Base-by-base conservation (phyloP, 2,329 filamentous ascomycete genomes). In the Thelonectria discophora region DNA sequence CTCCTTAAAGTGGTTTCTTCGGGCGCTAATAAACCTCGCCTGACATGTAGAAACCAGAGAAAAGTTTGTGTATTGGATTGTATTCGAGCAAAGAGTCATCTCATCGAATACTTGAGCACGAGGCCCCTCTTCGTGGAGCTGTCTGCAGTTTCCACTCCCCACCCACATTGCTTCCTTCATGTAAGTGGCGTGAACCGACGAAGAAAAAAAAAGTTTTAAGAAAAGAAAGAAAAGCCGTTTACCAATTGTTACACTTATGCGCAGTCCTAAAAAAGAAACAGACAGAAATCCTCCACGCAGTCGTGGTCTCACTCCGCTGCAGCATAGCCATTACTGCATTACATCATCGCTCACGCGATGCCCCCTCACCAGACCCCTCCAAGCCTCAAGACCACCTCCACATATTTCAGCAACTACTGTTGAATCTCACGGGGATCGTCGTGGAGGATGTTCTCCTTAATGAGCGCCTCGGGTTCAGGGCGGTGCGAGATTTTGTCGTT, bases 401-500 rank as follows among this genome's bases (percentile, higher is more conserved):
- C n/a, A n/a, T 11, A 34, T 84, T 84, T 75, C 88, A 86, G 88
- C 68, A 82, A 82, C 67, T 84, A 80, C 27, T 85, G 82, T 3
- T 83, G 9, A 34, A 11, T 76, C n/a, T 80, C 80, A 58, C 87
- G 83, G 2, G 87, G 87, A 69, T 90, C 88, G 67, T 90, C 86
- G 60, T 86, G 87, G 66, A 97, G 79, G 57, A 97, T 92, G 5
- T 93, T 93, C 69, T 91, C 88, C 72, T 90, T 88, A 60, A 97
- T 83, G 65, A 97, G 81, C 52, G 90, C 84, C 67, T 93, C 91
- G 11, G 91, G 90, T 37, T 86, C 83, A 1, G 94, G 94, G 18
- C 94, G 86, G 70, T 90, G 85, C 72, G 90, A 86, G 65, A 97
- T 88, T 77, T 94, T 94, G 73, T 96, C 93, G 77, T 97, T 95